A percentile compares a stretch with the other conserved stretches of the same genome.
These are phyloP conservation scores for Ophiocordyceps robertsii DNA, from an alignment of 2,329 filamentous ascomycete species.

Conservation along the genomic window DNA sequence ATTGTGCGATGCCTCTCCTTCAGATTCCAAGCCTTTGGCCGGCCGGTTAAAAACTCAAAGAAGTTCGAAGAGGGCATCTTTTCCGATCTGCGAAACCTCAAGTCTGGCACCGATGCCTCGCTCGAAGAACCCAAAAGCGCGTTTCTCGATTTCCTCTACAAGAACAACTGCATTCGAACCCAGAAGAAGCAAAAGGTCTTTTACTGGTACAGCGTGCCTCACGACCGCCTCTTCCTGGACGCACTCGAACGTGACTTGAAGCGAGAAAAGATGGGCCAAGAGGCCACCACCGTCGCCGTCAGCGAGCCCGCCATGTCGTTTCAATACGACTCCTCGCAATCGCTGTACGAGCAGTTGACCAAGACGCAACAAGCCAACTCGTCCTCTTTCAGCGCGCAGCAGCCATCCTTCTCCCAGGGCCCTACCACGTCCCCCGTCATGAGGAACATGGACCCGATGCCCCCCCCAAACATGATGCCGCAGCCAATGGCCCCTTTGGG, in stretches of 20 bases:
- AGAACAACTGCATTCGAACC: slow-evolving; percentile 99
- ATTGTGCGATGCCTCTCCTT: slow-evolving; percentile 97
- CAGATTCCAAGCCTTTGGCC: slow-evolving; percentile 95
- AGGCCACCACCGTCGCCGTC: slow-evolving; percentile 91
- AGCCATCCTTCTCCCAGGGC: slow-evolving; percentile 55
- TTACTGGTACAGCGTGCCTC: slow-evolving; percentile 99
- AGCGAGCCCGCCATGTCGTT: slow-evolving; percentile 96
- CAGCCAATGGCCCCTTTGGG: slow-evolving; percentile 41
- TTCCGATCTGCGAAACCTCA: slow-evolving; percentile 93
- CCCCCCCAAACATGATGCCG: slow-evolving; percentile 70
- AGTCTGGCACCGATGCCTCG: slow-evolving; percentile 94
- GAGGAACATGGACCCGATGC: slow-evolving; percentile 87
- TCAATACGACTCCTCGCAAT: slow-evolving; percentile 98
- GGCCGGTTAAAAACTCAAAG: slow-evolving; percentile 98
- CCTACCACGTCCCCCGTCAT: slow-evolving; percentile 82
- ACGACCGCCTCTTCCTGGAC: slow-evolving; percentile 94
- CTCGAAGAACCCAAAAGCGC: slow-evolving; percentile 97
- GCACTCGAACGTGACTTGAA: slow-evolving; percentile 94
- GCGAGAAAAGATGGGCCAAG: slow-evolving; percentile 98
- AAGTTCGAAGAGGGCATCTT: slow-evolving; percentile 99
- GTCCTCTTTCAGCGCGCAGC: slow-evolving; percentile 82
- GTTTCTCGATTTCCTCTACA: slow-evolving; percentile 97
- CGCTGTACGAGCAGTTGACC: slow-evolving; percentile 96
- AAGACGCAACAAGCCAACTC: slow-evolving; percentile 98
- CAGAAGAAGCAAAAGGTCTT: slow-evolving; percentile 99